Base-by-base conservation (phyloP, 2,329 filamentous ascomycete species). In the Alternaria arborescens region DNA sequence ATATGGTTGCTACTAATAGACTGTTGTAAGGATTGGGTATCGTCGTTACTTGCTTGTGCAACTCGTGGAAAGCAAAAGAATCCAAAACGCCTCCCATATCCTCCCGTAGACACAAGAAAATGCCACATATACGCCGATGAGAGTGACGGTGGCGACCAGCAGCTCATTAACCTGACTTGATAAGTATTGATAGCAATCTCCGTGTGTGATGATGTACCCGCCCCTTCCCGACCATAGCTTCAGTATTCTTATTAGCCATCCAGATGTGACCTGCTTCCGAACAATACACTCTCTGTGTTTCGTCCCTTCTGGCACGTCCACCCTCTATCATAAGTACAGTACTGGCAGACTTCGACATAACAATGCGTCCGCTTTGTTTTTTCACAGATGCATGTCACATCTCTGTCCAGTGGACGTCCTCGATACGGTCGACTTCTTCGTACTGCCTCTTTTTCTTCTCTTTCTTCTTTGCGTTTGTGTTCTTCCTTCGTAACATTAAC, bases 371-470 rank as follows among this genome's bases (percentile, higher is more conserved):
- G 50, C 43, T 24, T 32, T 20, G 8, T 44, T 22, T n/a, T 7
- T 16, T 12, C 2, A 22, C 20, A 40, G 40, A 22, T 7, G 22
- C 4, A 28, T 10, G 3, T 61, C 43, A 78, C 70, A 78, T 75
- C 57, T 78, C 76, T 8, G 76, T 74, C 76, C 76, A 78, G 55
- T 78, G 76, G 5, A 72, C 62, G 22, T 72, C 70, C 44, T 77
- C 76, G 43, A 76, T 64, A 14, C 70, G 69, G 32, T 74, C 72
- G 3, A 77, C 60, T 22, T 77, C 72, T 16, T 70, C 62, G 10
- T 70, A 65, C 24, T 67, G 59, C 43, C 65, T 67, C 44, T 61
- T 56, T 52, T 66, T 69, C 56, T 71, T 75, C 52, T 73, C 65
- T 30, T 70, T 71, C 60, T 72, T 71, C 53, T 73, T 69, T 24